Conservation (phyloP, 2,329 filamentous ascomycete species). For the Penicillium sp. region DNA sequence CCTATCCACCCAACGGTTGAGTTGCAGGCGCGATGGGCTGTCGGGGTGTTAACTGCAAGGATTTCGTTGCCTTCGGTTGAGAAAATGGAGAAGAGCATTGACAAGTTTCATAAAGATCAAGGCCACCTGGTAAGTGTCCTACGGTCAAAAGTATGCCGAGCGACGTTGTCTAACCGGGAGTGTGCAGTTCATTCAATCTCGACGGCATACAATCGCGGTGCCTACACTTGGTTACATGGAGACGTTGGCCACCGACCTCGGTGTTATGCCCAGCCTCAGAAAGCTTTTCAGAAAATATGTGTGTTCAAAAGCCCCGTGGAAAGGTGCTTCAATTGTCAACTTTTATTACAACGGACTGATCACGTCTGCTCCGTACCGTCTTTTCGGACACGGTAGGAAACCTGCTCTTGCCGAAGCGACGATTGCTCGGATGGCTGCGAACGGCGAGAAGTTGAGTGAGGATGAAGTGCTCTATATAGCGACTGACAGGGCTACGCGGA, state of each 20-base stretch:
- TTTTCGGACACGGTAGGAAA: conserved; percentile 30
- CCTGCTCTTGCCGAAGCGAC: conserved; percentile 29
- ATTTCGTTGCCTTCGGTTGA: conserved; percentile 23
- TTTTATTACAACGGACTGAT: conserved; percentile 36
- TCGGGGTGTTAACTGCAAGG: conserved; percentile 25
- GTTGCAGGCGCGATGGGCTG: conserved; percentile 33
- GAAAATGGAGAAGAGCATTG: conserved; percentile 26
- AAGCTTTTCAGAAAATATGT: conserved; percentile 23
- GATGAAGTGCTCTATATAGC: conserved; percentile 18
- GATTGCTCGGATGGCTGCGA: conserved; percentile 25
- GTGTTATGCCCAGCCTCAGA: conserved; percentile 28
- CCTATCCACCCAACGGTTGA: conserved; percentile 31
- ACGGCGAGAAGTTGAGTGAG: conserved; percentile 22
- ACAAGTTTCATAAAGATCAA: conserved; percentile 23
- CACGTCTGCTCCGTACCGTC: conserved; percentile 33
- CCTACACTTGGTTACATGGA: conserved; percentile 32
- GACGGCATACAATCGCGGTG: conserved; percentile 27
- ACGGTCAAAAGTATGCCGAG: not conserved
- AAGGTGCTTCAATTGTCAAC: conserved; percentile 25
- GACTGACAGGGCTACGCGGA: conserved; percentile 4
- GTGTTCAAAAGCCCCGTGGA: conserved; percentile 23
- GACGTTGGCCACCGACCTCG: conserved; percentile 29
- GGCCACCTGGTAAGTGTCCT: conserved; percentile 16
- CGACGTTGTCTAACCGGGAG: conserved; percentile 1
- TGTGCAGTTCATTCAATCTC: conserved; percentile 26